Conservation (phyloP, 164 flowering plant genomes). For the Nymphaea colorata region DNA sequence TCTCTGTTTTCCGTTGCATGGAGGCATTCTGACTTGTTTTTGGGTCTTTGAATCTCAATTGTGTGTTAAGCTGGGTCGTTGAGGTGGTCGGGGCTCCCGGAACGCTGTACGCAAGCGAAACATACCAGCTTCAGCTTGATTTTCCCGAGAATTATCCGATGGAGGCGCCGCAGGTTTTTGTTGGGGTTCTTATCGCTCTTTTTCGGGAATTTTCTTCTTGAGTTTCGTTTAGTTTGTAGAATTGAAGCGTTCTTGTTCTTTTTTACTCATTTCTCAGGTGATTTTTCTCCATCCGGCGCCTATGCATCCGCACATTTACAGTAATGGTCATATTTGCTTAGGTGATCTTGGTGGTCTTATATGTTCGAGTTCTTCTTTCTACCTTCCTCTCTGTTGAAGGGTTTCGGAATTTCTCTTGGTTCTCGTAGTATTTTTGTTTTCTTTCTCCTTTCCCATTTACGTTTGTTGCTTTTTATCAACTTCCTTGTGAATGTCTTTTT, state of each 20-base stretch:
- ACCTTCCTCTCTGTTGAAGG: no score
- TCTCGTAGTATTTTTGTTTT: background rate
- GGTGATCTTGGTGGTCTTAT: constrained; percentile 26
- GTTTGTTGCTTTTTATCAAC: no score
- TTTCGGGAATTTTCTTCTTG: background rate
- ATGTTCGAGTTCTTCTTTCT: no score
- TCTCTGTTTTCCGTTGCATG: background rate
- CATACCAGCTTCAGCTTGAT: constrained; percentile 20
- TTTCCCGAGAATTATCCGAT: constrained; percentile 77
- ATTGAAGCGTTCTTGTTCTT: background rate
- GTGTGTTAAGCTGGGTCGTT: constrained; percentile 13
- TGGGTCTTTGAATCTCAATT: no score
- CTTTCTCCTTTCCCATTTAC: no score
- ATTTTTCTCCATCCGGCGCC: constrained; percentile 84
- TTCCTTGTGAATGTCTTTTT: no score
- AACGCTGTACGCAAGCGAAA: constrained; percentile 54
- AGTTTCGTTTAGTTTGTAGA: constrained; percentile 2
- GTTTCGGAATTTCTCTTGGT: background rate
- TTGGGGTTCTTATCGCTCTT: background rate
- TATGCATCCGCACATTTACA: constrained; percentile 85
- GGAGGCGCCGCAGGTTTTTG: constrained; percentile 82
- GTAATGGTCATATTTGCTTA: constrained; percentile 96
- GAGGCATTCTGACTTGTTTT: no score
- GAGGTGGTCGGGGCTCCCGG: constrained; percentile 71
- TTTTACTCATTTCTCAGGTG: constrained; percentile 31